Conservation (phyloP, 169 alveolate genomes). For the Cystoisospora suis region DNA sequence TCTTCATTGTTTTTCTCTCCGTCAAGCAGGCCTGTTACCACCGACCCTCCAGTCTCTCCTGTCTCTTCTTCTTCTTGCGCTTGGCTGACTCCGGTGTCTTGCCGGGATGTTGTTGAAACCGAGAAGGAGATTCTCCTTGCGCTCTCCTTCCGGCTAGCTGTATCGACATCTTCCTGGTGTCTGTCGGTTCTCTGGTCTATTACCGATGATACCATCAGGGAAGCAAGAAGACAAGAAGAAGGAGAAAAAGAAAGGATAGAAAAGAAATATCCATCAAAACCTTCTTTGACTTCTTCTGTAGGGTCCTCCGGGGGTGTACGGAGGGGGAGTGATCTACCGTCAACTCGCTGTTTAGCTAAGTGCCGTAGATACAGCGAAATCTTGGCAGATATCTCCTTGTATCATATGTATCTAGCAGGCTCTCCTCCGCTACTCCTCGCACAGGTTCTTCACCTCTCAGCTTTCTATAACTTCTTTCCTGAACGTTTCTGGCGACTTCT, state of each 20-base stretch:
- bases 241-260: background rate
- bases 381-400: background rate
- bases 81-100: background rate
- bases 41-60: background rate
- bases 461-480: background rate
- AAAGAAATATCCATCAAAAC: background rate
- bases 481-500: background rate
- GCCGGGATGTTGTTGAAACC: background rate
- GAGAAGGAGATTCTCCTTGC: background rate
- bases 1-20: background rate
- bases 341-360: background rate
- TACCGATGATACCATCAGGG: background rate
- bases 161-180: background rate
- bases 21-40: background rate
- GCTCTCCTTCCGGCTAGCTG: background rate
- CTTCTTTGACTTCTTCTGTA: background rate
- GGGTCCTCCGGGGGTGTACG: background rate
- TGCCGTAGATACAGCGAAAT: background rate
- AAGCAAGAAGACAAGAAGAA: background rate
- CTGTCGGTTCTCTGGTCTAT: constrained; percentile 14
- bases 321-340: background rate
- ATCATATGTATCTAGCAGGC: background rate
- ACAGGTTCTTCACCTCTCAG: background rate
- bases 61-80: background rate
- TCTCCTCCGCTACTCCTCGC: background rate